Evolutionary conservation across 2,329 filamentous ascomycete genomes (phyloP).

Genomic region (Venturia pyrina): DNA sequence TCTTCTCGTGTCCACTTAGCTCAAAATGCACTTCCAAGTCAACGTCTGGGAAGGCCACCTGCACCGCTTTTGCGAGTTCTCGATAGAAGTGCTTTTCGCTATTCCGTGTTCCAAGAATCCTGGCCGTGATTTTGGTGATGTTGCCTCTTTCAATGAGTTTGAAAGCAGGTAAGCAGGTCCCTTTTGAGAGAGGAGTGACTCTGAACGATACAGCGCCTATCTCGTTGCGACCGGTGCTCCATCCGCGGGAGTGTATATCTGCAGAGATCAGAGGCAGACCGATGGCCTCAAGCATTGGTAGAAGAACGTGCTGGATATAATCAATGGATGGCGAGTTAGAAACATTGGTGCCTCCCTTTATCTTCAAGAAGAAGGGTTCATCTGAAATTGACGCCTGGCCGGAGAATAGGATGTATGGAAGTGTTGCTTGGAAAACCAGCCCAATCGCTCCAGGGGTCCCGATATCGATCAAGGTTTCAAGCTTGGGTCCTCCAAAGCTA

Average conservation of each 20-base stretch:
- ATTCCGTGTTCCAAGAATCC: slow-evolving; percentile 27
- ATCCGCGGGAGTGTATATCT: slow-evolving; percentile 40
- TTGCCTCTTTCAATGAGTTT: slow-evolving; percentile 21
- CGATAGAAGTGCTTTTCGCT: slow-evolving; percentile 23
- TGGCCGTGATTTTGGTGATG: slow-evolving; percentile 24
- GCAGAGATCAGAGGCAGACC: slow-evolving; percentile 39
- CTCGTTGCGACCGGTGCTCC: slow-evolving; percentile 36
- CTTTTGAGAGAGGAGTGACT: slow-evolving; percentile 31
- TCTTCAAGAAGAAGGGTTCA: slow-evolving; percentile 26
- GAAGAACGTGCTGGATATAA: slow-evolving; percentile 45
- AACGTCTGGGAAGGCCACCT: neutral
- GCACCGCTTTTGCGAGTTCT: neutral
- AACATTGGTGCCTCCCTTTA: slow-evolving; percentile 50
- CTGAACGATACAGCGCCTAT: slow-evolving; percentile 42
- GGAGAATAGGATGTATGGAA: slow-evolving; percentile 46
- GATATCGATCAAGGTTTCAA: slow-evolving; percentile 28
- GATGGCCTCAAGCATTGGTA: slow-evolving; percentile 41
- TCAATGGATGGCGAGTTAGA: slow-evolving; percentile 45
- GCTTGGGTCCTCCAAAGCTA: slow-evolving; percentile 10
- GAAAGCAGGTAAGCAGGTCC: slow-evolving; percentile 26
- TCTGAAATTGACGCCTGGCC: neutral
- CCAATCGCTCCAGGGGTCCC: slow-evolving; percentile 44
- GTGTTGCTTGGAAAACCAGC: slow-evolving; percentile 48
- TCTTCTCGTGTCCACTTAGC: slow-evolving; percentile 32
- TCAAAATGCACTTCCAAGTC: slow-evolving; percentile 25